phyloP scores from a whole-genome alignment of 2,329 filamentous ascomycete species.

The Cercospora janseana region DNA sequence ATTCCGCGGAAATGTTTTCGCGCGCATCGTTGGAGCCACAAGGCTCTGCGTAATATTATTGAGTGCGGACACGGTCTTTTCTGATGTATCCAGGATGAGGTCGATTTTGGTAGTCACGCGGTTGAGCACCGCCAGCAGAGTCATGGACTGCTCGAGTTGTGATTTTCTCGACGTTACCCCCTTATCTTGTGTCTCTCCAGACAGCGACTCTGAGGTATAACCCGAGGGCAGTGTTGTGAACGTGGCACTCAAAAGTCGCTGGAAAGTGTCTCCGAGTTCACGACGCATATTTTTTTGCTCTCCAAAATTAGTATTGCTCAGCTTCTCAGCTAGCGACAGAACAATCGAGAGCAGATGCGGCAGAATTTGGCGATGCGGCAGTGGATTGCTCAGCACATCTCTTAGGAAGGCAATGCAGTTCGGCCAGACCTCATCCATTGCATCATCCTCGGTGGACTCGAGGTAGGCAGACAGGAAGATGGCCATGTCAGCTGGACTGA shows the following conservation, averaged over 20 bases:
- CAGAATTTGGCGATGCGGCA: constrained; percentile 88
- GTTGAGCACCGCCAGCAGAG: constrained; percentile 76
- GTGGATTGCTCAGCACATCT: constrained; percentile 87
- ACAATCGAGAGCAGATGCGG: constrained; percentile 85
- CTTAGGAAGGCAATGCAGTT: constrained; percentile 89
- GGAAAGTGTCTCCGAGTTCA: constrained; percentile 88
- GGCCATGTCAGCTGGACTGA: constrained; percentile 80
- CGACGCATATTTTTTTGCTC: constrained; percentile 89
- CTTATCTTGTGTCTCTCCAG: constrained; percentile 34
- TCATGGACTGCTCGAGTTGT: constrained; percentile 58
- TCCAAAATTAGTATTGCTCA: constrained; percentile 96
- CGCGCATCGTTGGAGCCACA: constrained; percentile 75
- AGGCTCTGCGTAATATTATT: constrained; percentile 79
- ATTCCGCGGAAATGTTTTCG: constrained; percentile 83
- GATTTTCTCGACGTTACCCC: constrained; percentile 28
- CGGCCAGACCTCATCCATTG: constrained; percentile 96
- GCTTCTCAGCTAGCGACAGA: constrained; percentile 85
- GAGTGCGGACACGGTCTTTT: constrained; percentile 76
- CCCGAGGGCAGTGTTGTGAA: constrained; percentile 63
- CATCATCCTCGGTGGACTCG: constrained; percentile 86
- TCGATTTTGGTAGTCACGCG: constrained; percentile 76
- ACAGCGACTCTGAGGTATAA: constrained; percentile 22
- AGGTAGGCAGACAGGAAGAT: constrained; percentile 90
- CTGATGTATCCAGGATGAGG: constrained; percentile 79
- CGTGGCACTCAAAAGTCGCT: constrained; percentile 83